Percentiles rank a stretch among this genome's conserved stretches.
Evolutionary conservation across 2,329 filamentous ascomycete genomes (phyloP).

Genomic region (Cercospora janseana): DNA sequence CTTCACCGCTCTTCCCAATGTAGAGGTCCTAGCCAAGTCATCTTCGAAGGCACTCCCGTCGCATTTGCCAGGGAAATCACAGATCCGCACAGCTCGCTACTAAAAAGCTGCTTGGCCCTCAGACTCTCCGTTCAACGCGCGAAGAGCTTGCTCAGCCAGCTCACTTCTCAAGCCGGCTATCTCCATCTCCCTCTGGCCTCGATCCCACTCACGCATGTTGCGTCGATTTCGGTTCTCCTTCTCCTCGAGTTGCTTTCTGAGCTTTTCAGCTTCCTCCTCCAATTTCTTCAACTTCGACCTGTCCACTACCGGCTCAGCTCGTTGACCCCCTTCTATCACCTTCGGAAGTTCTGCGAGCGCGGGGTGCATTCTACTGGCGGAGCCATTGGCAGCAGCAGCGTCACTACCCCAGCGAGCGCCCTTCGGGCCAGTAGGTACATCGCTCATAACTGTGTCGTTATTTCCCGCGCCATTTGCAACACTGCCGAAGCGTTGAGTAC

Average conservation of each 20-base stretch:
- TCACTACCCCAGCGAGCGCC: conserved; percentile 28
- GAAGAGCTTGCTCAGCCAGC: conserved; percentile 49
- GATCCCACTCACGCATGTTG: conserved; percentile 48
- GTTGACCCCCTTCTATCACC: conserved; percentile 46
- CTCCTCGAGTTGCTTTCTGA: conserved; percentile 48
- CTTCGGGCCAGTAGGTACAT: conserved; percentile 31
- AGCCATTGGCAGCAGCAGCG: conserved; percentile 16
- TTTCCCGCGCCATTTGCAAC: conserved; percentile 24
- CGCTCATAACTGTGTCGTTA: conserved; percentile 29
- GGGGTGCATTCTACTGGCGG: conserved; percentile 29
- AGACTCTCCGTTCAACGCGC: conserved; percentile 32
- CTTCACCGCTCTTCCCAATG: too few relatives aligned
- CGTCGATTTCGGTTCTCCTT: conserved; percentile 47
- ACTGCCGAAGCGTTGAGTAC: conserved; percentile 45
- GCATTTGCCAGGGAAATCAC: neutral
- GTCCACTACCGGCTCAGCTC: conserved; percentile 45
- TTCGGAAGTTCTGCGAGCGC: conserved; percentile 46
- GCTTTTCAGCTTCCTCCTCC: conserved; percentile 48
- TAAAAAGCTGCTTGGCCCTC: conserved; percentile 32
- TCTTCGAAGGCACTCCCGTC: too few relatives aligned
- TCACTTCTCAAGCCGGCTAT: conserved; percentile 47
- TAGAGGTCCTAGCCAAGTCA: too few relatives aligned
- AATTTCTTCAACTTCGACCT: conserved; percentile 46
- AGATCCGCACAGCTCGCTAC: conserved; percentile 14
- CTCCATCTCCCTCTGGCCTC: conserved; percentile 45